These are phyloP conservation scores for Hypomyces perniciosus DNA, from an alignment of 2,329 filamentous ascomycete species.

Conservation along the genomic window DNA sequence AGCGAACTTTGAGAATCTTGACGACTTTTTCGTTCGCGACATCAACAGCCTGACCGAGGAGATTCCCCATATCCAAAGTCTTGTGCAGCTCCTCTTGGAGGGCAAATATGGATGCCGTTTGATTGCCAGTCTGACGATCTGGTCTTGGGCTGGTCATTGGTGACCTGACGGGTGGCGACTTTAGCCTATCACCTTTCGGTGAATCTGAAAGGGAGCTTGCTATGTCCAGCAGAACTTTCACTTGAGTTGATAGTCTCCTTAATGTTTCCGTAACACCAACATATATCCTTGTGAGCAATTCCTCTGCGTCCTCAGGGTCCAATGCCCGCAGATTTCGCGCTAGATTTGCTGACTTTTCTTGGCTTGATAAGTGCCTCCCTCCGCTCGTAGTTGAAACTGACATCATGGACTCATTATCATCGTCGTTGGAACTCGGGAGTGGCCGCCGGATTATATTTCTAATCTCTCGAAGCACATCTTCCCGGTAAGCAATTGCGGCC, in stretches of 20 bases:
- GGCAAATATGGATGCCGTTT: constrained; percentile 31
- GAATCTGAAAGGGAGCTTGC: constrained; percentile 63
- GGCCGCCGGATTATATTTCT: constrained; percentile 77
- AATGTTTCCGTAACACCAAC: constrained; percentile 82
- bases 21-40: constrained; percentile 71
- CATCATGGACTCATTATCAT: constrained; percentile 86
- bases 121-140: constrained; percentile 23
- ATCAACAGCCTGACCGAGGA: constrained; percentile 75
- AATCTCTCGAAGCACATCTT: constrained; percentile 78
- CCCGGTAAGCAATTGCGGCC: constrained; percentile 79
- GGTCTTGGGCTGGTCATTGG: constrained; percentile 47
- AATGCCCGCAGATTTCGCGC: constrained; percentile 82
- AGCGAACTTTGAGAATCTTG: constrained; percentile 69
- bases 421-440: constrained; percentile 86
- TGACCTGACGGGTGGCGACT: constrained; percentile 45
- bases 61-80: constrained; percentile 68
- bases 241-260: constrained; percentile 77
- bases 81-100: constrained; percentile 72
- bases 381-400: constrained; percentile 71
- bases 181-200: constrained; percentile 33
- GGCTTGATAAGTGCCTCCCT: constrained; percentile 63
- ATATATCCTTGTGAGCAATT: constrained; percentile 76
- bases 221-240: constrained; percentile 91
- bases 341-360: constrained; percentile 84
- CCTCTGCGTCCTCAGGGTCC: constrained; percentile 78